Conservation (phyloP, 805 yeast genomes). For the Peterozyma xylosa region DNA sequence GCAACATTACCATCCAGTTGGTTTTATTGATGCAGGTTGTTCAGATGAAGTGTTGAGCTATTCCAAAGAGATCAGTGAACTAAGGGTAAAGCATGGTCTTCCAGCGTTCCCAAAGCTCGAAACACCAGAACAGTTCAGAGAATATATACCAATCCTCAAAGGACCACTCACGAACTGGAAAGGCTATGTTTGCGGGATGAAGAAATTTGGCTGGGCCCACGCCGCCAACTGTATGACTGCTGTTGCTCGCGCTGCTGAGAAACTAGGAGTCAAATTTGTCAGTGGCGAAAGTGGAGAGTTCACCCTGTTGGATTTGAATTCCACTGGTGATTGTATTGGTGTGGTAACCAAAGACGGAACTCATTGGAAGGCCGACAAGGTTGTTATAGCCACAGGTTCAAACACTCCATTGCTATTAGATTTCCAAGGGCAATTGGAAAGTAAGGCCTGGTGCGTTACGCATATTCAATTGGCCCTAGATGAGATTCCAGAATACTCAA, state of each 20-base stretch:
- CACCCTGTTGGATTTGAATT: neutral
- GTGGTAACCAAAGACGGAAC: too few species aligned
- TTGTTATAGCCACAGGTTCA: neutral
- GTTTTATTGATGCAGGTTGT: constrained; percentile 16
- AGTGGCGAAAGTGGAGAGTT: constrained; percentile 13
- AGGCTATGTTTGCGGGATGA: constrained; percentile 17
- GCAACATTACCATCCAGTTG: constrained; percentile 16
- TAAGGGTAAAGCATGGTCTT: constrained; percentile 1
- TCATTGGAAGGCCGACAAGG: neutral
- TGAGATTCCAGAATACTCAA: constrained; percentile 10
- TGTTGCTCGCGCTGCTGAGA: constrained; percentile 16
- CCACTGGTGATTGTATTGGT: neutral
- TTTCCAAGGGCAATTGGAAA: constrained; percentile 10
- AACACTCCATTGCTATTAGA: constrained; percentile 4
- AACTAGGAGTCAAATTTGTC: constrained; percentile 25
- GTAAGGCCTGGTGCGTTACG: constrained; percentile 12
- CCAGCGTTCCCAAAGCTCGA: constrained; percentile 5
- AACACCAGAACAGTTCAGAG: constrained; percentile 1
- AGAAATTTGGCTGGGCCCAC: constrained; percentile 22
- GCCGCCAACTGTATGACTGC: constrained; percentile 19
- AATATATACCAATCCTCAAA: constrained; percentile 12
- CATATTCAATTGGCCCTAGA: constrained; percentile 10
- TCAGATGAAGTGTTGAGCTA: constrained; percentile 8
- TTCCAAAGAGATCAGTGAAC: constrained; percentile 5
- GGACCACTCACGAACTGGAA: constrained; percentile 16